Conservation (phyloP, 306 rosid genomes). For the Vigna nakashimae region DNA sequence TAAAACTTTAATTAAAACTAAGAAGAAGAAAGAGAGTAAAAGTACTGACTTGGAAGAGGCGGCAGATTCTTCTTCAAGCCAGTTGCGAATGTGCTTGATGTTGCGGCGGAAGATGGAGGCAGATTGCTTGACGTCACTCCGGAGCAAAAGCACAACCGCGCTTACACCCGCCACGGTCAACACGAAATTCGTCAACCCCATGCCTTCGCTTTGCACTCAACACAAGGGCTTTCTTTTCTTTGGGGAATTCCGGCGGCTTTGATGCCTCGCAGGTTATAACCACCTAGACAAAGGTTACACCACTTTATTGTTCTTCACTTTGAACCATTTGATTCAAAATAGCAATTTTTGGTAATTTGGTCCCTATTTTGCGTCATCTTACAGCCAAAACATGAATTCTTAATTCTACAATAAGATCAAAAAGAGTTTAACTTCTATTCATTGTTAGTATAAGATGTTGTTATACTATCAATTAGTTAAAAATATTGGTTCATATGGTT, state of each 20-base stretch:
- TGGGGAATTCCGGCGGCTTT: neutral
- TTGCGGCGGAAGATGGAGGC: conserved; percentile 52
- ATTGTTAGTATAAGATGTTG: no score
- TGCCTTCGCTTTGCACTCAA: neutral
- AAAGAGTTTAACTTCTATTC: no score
- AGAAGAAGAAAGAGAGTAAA: neutral
- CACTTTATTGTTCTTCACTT: no score
- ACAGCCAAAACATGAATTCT: no score
- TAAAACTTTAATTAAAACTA: neutral
- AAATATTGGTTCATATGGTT: no score
- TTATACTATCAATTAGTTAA: no score
- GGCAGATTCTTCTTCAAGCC: conserved; percentile 67
- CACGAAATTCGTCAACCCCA: conserved; percentile 62
- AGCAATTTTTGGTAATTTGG: no score
- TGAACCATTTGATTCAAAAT: no score
- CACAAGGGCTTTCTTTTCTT: neutral
- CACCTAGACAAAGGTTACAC: no score
- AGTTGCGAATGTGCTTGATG: conserved; percentile 57
- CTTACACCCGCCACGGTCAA: conserved; percentile 62
- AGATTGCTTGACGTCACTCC: conserved; percentile 65
- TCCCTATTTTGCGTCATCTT: no score
- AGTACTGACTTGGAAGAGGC: conserved; percentile 48
- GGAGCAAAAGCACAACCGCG: conserved; percentile 55
- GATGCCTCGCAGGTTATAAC: neutral
- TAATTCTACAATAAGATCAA: no score